These are phyloP conservation scores for Sphenostylis stenocarpa DNA, from an alignment of 306 rosid species.

Conservation along the genomic window DNA sequence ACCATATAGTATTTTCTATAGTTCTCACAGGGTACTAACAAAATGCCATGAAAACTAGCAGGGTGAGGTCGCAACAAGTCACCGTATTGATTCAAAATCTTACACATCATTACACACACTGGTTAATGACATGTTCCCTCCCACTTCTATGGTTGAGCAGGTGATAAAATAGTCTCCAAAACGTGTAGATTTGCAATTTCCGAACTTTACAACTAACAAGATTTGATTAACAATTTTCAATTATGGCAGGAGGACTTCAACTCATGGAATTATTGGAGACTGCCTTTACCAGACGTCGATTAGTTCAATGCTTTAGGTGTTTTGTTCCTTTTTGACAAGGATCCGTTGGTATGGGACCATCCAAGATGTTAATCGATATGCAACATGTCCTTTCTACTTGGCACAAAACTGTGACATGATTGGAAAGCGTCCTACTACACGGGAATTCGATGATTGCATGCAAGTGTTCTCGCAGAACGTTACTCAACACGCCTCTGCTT, in stretches of 20 bases:
- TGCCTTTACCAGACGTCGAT: conserved; percentile 67
- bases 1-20: background rate
- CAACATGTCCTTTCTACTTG: conserved; percentile 15
- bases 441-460: conserved; percentile 28
- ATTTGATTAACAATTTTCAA: conserved; percentile 18
- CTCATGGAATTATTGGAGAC: conserved; percentile 91
- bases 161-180: conserved; percentile 37
- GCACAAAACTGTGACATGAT: conserved; percentile 25
- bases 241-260: conserved; percentile 82
- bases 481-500: conserved; percentile 25
- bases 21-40: conserved; percentile 14
- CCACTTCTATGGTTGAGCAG: conserved; percentile 86
- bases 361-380: conserved; percentile 13
- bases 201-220: background rate
- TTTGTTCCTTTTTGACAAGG: conserved; percentile 22
- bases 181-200: background rate
- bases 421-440: conserved; percentile 12
- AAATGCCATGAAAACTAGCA: conserved; percentile 34
- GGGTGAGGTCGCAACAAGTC: conserved; percentile 98
- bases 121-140: conserved; percentile 96
- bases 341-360: conserved; percentile 24
- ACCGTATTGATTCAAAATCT: conserved; percentile 75
- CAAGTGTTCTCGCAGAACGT: conserved; percentile 12
- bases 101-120: conserved; percentile 95
- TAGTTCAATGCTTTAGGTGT: conserved; percentile 26